A percentile compares a stretch with the other conserved stretches of the same genome.
Conservation (phyloP, 768 basidiomycete species). For the Atractiella rhizophila region DNA sequence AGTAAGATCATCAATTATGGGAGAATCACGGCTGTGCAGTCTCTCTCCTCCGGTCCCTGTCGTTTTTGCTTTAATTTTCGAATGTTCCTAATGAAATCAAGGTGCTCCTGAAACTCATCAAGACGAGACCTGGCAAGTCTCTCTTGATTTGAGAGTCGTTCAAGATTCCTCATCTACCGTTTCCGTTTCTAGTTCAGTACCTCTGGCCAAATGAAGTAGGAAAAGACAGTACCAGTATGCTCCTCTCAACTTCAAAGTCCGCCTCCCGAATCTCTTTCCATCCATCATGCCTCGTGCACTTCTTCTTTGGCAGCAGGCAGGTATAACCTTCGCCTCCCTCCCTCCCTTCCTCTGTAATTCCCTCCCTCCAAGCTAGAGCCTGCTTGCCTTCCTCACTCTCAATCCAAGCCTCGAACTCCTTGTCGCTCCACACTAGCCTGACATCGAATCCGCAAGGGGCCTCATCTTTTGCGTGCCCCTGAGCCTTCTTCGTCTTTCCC, state of each 20-base stretch:
- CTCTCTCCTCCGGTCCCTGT: no score
- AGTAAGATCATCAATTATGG: no score
- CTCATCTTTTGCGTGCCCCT: conserved; percentile 34
- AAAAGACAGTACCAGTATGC: conserved; percentile 6
- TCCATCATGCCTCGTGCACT: conserved; percentile 15
- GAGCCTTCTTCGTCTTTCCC: conserved; percentile 8
- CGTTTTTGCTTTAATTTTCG: no score
- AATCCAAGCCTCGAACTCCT: conserved; percentile 45
- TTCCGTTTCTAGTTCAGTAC: no score
- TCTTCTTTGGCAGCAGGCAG: conserved; percentile 9
- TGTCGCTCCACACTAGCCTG: conserved; percentile 55
- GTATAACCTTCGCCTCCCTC: conserved; percentile 19
- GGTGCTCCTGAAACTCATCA: no score
- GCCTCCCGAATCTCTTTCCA: conserved; percentile 18
- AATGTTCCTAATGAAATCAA: no score
- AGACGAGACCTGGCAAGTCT: no score
- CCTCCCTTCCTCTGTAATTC: conserved; percentile 17
- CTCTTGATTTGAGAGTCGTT: no score
- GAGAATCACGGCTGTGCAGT: no score
- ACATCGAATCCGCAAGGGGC: conserved; percentile 61
- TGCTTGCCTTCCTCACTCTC: conserved; percentile 25
- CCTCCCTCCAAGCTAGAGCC: conserved; percentile 22
- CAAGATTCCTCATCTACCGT: no score
- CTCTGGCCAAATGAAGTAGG: no score
- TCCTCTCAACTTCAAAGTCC: conserved; percentile 13